These are phyloP conservation scores for Penicillium desertorum DNA, from an alignment of 495 filamentous ascomycete species.

Conservation along the genomic window DNA sequence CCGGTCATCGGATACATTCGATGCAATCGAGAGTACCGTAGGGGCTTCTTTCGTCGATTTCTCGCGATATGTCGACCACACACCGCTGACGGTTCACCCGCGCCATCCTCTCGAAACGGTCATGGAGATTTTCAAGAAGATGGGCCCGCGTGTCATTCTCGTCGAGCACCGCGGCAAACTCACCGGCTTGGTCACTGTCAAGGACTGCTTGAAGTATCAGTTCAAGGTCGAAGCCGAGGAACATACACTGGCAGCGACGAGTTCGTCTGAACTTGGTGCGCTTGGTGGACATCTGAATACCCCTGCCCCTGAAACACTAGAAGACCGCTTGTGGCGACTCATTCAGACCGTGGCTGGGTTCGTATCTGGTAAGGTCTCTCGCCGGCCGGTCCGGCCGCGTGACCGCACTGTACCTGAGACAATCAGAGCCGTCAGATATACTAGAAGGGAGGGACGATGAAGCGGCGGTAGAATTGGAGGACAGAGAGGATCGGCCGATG, in stretches of 20 bases:
- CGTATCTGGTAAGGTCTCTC: conserved; percentile 21
- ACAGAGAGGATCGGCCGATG: conserved; percentile 33
- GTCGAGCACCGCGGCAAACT: conserved; percentile 87
- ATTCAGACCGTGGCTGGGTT: conserved; percentile 52
- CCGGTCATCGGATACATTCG: conserved; percentile 60
- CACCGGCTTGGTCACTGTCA: conserved; percentile 86
- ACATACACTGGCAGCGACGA: conserved; percentile 54
- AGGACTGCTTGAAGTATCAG: conserved; percentile 96
- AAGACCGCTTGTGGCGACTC: conserved; percentile 69
- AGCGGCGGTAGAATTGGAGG: conserved; percentile 62
- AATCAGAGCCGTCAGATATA: conserved; percentile 46
- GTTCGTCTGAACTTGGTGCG: conserved; percentile 43
- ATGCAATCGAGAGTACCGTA: conserved; percentile 58
- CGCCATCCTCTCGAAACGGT: conserved; percentile 92
- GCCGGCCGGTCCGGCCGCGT: conserved; percentile 22
- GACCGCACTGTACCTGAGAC: conserved; percentile 52
- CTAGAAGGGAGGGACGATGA: conserved; percentile 69
- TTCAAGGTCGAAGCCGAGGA: conserved; percentile 94
- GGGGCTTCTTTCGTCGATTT: conserved; percentile 71
- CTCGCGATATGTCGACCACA: conserved; percentile 83
- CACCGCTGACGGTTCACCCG: conserved; percentile 88
- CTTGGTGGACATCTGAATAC: conserved; percentile 35
- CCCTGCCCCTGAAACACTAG: conserved; percentile 35
- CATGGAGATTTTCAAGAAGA: conserved; percentile 99
- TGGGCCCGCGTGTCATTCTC: conserved; percentile 90